Percentiles rank a stretch among this genome's conserved stretches.
Evolutionary conservation across 1,284 basidiomycete species (phyloP).

Genomic region (Pyrrhoderma lamaoense): DNA sequence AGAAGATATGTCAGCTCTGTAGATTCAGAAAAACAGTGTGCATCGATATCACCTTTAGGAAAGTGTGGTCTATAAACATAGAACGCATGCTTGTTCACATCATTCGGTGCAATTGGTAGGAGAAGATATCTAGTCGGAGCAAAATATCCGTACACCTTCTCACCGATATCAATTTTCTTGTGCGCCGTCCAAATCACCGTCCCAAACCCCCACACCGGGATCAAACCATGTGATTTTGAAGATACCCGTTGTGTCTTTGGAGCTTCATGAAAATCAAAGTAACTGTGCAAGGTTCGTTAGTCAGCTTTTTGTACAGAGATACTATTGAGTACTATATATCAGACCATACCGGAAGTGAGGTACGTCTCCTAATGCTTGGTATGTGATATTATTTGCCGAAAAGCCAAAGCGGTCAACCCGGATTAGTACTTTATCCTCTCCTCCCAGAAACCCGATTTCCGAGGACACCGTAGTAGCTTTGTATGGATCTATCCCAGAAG

Average conservation of each 20-base stretch:
- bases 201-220: constrained; percentile 64
- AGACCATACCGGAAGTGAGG: constrained; percentile 56
- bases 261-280: constrained; percentile 54
- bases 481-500: constrained; percentile 25
- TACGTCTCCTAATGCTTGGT: constrained; percentile 44
- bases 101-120: constrained; percentile 39
- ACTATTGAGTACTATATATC: too few relatives aligned
- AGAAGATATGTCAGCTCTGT: neutral
- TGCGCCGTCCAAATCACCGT: constrained; percentile 43
- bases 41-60: constrained; percentile 38
- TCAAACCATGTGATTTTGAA: constrained; percentile 45
- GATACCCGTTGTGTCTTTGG: constrained; percentile 34
- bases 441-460: constrained; percentile 3
- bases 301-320: too few relatives aligned
- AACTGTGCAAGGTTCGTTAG: constrained; percentile 39
- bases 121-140: constrained; percentile 49
- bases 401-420: constrained; percentile 57
- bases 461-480: constrained; percentile 24
- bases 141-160: constrained; percentile 58
- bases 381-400: constrained; percentile 50
- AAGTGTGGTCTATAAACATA: constrained; percentile 49
- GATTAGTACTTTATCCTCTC: constrained; percentile 44
- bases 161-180: constrained; percentile 39
- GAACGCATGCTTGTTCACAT: constrained; percentile 46
- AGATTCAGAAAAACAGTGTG: neutral